Conservation (phyloP, 1,284 basidiomycete genomes). For the Mycena citricolor region DNA sequence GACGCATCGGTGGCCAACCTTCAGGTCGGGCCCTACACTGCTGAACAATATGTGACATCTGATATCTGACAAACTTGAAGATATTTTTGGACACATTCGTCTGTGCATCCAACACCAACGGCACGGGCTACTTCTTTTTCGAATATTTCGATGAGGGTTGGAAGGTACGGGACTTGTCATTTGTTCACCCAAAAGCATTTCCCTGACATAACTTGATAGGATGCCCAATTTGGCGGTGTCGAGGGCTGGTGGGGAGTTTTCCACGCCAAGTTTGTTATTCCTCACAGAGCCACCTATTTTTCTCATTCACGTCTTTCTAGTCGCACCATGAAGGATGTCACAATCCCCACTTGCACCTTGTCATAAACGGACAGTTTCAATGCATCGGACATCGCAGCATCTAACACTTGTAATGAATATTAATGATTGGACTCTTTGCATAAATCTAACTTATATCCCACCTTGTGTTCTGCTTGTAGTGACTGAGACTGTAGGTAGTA, state of each 20-base stretch:
- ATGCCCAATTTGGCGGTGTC: slow-evolving; percentile 78
- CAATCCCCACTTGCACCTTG: slow-evolving; percentile 46
- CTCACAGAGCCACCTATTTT: too few species aligned
- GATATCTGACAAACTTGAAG: slow-evolving; percentile 31
- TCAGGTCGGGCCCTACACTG: slow-evolving; percentile 40
- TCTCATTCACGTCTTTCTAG: slow-evolving; percentile 29
- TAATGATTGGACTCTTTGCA: not conserved
- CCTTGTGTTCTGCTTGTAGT: not conserved
- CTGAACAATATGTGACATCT: not conserved
- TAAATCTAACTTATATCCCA: not conserved
- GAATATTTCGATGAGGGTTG: slow-evolving; percentile 84
- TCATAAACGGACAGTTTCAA: not conserved
- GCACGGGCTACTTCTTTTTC: slow-evolving; percentile 83
- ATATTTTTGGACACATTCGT: slow-evolving; percentile 83
- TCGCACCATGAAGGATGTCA: slow-evolving; percentile 57
- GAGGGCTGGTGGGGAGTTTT: slow-evolving; percentile 69
- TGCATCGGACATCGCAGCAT: not conserved
- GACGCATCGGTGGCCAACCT: slow-evolving; percentile 69
- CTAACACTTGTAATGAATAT: too few species aligned
- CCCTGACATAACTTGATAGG: slow-evolving; percentile 28
- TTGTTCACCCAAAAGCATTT: slow-evolving; percentile 4
- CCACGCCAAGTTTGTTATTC: slow-evolving; percentile 36
- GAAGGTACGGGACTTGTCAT: slow-evolving; percentile 50
- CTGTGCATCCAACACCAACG: slow-evolving; percentile 82
- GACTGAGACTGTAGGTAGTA: not conserved